Conservation (phyloP, 768 basidiomycete genomes). For the Amanita fuliginea region DNA sequence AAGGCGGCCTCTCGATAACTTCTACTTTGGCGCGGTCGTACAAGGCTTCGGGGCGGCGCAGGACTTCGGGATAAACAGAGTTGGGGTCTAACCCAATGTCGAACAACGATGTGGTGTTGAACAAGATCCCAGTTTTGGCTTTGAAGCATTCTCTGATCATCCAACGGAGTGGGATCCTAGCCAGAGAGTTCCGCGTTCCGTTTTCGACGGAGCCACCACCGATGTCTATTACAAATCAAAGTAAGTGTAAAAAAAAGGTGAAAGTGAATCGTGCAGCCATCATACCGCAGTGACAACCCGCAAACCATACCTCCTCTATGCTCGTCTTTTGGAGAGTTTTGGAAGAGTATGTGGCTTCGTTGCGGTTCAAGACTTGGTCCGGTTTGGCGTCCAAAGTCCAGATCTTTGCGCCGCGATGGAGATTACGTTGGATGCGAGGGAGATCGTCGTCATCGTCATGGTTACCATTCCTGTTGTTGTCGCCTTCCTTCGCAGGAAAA, state of each 20-base stretch:
- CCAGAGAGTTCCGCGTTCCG: conserved; percentile 33
- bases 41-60: conserved; percentile 24
- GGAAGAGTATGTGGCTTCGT: conserved; percentile 23
- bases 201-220: conserved; percentile 49
- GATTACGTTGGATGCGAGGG: background rate
- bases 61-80: conserved; percentile 32
- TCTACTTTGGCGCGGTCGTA: conserved; percentile 8
- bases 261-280: conserved; percentile 9
- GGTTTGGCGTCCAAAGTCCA: conserved; percentile 12
- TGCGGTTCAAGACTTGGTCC: conserved; percentile 16
- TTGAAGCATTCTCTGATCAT: conserved; percentile 67
- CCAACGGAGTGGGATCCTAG: conserved; percentile 51
- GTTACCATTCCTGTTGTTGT: background rate
- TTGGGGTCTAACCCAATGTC: conserved; percentile 38
- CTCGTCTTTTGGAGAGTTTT: conserved; percentile 16
- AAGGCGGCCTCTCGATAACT: conserved; percentile 16
- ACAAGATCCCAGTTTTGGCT: conserved; percentile 49
- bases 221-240: conserved; percentile 24
- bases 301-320: conserved; percentile 63
- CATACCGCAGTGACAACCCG: conserved; percentile 41
- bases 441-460: background rate
- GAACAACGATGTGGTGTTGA: conserved; percentile 33
- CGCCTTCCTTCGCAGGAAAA: background rate
- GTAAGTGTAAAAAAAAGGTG: background rate
- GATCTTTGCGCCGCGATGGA: background rate